Base-by-base conservation (phyloP, 345 rosid species). In the Brassica rapa region DNA sequence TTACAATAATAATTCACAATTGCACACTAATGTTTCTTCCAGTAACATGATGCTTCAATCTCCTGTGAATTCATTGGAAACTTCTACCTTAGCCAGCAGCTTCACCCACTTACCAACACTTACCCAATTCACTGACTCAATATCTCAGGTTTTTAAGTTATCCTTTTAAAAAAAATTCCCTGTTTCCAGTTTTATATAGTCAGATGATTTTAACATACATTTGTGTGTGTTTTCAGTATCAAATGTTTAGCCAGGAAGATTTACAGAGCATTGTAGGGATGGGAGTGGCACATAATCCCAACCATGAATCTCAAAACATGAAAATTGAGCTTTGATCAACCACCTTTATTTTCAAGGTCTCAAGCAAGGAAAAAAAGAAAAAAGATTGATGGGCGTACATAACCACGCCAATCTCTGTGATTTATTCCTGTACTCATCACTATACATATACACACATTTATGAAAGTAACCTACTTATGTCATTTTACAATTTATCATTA, bases 261-360 rank as follows among this genome's bases (percentile, higher is more conserved):
- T 84, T 94, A 74, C 97, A 92, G 60, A 88, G 87, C 73, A 76
- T 94, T 66, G 91, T 94, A 49, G 90, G 90, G 66, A 89, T 94
- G 98, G 93, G 98, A 68, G 87, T 86, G 62, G 82, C 83, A 63
- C 91, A 85, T 41, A 87, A 80, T 33, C 79, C 85, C 55, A 76
- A 67, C 65, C 82, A 86, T 74, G 84, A 66, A 30, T 67, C 68
- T 37, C 46, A 89, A 25, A 78, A 80, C 77, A 77, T 81, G 92
- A 89, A 90, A 86, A 67, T 80, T 59, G 92, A 89, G 88, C 86
- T 83, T 75, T 87, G 85, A 74, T 43, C 53, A 43, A 43, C 15
- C 49, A 46, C 8, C 6, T 51, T 0, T 41, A n/a, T 51, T 51
- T n/a, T 9, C 35, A 72, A 57, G 21, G 24, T 43, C 57, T 66